phyloP scores from a whole-genome alignment of 208 protist genomes.

The Phytomonas francai region DNA sequence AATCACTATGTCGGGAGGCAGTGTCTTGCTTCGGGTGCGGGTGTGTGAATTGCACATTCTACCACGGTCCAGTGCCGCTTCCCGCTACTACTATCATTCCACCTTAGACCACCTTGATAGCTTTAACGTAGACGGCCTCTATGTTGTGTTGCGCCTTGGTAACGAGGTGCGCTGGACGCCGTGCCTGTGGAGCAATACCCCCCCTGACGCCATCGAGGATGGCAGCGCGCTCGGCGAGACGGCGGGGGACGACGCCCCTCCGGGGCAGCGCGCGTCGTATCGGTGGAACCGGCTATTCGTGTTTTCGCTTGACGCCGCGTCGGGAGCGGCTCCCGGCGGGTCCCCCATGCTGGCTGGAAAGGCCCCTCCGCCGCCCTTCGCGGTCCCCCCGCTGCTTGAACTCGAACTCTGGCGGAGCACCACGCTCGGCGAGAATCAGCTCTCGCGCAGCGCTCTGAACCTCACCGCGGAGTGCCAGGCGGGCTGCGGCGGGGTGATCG shows the following conservation, averaged over 20 bases:
- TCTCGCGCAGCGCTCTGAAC: constrained; percentile 31
- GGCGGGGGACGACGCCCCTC: constrained; percentile 5
- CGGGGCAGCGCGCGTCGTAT: not conserved
- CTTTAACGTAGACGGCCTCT: constrained; percentile 46
- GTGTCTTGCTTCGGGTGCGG: constrained; percentile 21
- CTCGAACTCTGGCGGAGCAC: constrained; percentile 58
- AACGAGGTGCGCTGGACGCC: constrained; percentile 31
- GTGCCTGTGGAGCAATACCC: constrained; percentile 17
- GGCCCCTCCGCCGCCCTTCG: not conserved
- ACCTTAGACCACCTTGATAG: constrained; percentile 13
- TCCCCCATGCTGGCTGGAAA: not conserved
- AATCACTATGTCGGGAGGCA: not conserved
- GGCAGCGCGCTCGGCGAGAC: not conserved
- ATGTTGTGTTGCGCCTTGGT: constrained; percentile 45
- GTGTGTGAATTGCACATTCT: constrained; percentile 30
- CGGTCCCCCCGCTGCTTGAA: not conserved
- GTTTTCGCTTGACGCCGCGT: constrained; percentile 13
- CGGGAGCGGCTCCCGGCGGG: not conserved
- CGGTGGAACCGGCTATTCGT: constrained; percentile 51
- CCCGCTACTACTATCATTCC: not conserved
- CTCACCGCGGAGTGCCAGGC: constrained; percentile 26
- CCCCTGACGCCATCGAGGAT: not conserved
- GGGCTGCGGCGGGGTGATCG: constrained; percentile 13
- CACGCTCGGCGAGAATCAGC: constrained; percentile 21
- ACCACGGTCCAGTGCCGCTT: not conserved